Percentiles rank a stretch among this genome's conserved stretches.
phyloP scores from a whole-genome alignment of 2,329 filamentous ascomycete genomes.

The Pochonia chlamydosporia region DNA sequence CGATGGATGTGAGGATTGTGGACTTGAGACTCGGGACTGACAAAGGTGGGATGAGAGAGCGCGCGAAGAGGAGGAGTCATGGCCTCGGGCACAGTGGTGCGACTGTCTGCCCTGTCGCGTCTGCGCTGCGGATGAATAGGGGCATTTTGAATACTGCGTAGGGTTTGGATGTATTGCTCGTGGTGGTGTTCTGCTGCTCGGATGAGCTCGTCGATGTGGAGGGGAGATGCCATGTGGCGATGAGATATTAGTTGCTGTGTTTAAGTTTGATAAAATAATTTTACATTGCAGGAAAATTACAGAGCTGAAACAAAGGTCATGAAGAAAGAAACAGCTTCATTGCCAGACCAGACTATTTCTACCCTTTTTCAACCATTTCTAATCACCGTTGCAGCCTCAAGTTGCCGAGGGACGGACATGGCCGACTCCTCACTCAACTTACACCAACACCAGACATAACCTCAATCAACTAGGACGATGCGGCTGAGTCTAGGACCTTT shows the following conservation, averaged over 20 bases:
- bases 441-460: not conserved
- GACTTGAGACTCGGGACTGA: constrained; percentile 12
- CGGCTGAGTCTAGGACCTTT: not conserved
- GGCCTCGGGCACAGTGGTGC: constrained; percentile 14
- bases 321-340: too few relatives aligned
- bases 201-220: constrained; percentile 26
- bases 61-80: constrained; percentile 24
- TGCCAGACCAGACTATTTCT: too few relatives aligned
- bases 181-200: constrained; percentile 25
- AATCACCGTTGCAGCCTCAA: not conserved
- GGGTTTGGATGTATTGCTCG: constrained; percentile 26
- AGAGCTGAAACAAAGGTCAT: too few relatives aligned
- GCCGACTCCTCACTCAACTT: not conserved
- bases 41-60: constrained; percentile 10
- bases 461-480: not conserved
- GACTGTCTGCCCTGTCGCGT: constrained; percentile 16
- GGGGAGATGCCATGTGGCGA: not conserved
- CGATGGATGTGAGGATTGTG: constrained; percentile 7
- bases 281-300: too few relatives aligned
- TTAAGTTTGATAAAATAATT: too few relatives aligned
- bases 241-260: too few relatives aligned
- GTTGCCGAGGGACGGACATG: not conserved
- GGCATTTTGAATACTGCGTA: constrained; percentile 23
- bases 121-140: constrained; percentile 10
- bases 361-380: not conserved